These are phyloP conservation scores for Diutina ranongensis DNA, from an alignment of 1,139 yeast species.

Conservation along the genomic window DNA sequence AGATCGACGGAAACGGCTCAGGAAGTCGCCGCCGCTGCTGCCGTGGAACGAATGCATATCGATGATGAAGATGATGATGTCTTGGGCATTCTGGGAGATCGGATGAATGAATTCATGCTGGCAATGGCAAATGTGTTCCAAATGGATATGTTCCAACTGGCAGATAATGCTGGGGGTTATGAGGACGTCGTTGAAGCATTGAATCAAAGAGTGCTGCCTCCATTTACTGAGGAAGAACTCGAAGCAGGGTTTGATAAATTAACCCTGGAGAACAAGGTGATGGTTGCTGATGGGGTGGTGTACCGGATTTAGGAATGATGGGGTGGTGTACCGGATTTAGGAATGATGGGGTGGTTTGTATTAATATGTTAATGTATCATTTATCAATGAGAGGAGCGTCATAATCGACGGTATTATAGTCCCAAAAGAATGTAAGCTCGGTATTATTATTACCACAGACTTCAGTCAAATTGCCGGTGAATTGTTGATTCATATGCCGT, in stretches of 20 bases:
- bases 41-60: constrained; percentile 17
- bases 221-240: constrained; percentile 39
- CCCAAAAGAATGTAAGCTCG: constrained; percentile 6
- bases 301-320: constrained; percentile 34
- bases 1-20: constrained; percentile 9
- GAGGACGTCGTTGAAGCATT: constrained; percentile 32
- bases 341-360: neutral
- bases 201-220: constrained; percentile 31
- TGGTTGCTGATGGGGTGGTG: constrained; percentile 51
- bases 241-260: constrained; percentile 39
- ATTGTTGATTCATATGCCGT: neutral
- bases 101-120: constrained; percentile 34
- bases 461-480: neutral
- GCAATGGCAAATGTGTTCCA: constrained; percentile 32
- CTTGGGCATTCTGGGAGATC: constrained; percentile 31
- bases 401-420: neutral
- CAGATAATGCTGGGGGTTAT: constrained; percentile 31
- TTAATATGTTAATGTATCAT: neutral
- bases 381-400: neutral
- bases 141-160: constrained; percentile 25
- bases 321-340: constrained; percentile 18
- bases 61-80: constrained; percentile 13
- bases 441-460: neutral
- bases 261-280: constrained; percentile 45
- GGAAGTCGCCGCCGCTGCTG: constrained; percentile 13